Conservation (phyloP, 2,329 filamentous ascomycete species). For the Diaporthe ilicicola region DNA sequence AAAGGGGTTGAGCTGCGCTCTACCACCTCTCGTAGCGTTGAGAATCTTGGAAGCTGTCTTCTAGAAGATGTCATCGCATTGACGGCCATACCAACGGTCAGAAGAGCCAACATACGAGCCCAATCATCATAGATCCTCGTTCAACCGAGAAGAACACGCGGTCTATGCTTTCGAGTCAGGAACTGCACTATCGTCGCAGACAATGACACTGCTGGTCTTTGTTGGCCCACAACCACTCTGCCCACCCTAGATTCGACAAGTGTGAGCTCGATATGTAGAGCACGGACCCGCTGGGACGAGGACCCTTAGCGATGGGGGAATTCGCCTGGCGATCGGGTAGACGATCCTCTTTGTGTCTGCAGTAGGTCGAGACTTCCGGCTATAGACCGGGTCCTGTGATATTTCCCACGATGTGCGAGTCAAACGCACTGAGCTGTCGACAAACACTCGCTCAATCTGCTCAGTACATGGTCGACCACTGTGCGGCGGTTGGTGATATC, state of each 20-base stretch:
- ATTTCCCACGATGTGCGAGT: conserved; percentile 9
- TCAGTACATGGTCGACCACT: not conserved
- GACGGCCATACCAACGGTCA: not conserved
- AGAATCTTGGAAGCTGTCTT: not conserved
- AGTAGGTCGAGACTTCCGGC: conserved; percentile 8
- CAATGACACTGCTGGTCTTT: not conserved
- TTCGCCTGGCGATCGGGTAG: conserved; percentile 12
- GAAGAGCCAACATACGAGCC: not conserved
- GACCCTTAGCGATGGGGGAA: not conserved
- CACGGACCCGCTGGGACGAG: conserved; percentile 6
- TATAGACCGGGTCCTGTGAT: conserved; percentile 19
- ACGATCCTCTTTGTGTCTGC: not conserved
- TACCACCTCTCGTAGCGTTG: not conserved
- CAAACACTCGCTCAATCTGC: conserved; percentile 2
- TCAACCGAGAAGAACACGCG: not conserved
- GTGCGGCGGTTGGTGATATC: not conserved
- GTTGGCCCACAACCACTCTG: not conserved
- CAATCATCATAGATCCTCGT: not conserved
- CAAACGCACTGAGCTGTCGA: conserved; percentile 4
- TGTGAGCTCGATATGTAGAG: conserved; percentile 4
- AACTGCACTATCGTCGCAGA: not conserved
- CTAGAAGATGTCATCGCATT: conserved; percentile 14
- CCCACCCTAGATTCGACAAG: not conserved
- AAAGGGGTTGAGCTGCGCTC: conserved; percentile 2
- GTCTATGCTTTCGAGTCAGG: conserved; percentile 13